Evolutionary conservation across 345 rosid species (phyloP).

Genomic region (Ailanthus altissimus): DNA sequence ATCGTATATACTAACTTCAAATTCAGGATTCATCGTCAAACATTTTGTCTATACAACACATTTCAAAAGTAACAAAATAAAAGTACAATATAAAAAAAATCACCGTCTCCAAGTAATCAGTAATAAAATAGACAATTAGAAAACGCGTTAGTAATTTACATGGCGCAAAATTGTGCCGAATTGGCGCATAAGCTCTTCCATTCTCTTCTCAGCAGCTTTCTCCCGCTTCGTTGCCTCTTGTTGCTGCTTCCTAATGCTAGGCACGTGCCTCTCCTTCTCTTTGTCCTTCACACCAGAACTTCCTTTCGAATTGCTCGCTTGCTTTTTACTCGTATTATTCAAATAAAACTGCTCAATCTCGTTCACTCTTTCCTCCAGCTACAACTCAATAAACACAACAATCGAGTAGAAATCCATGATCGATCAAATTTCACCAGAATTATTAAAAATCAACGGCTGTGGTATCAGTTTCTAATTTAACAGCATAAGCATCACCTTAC

Average conservation of each 20-base stretch:
- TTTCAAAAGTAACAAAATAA: not conserved
- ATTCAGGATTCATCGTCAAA: not conserved
- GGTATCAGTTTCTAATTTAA: not conserved
- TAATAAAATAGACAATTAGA: not conserved
- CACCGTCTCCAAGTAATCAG: not conserved
- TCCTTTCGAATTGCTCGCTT: slow-evolving; percentile 45
- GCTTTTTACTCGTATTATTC: slow-evolving; percentile 35
- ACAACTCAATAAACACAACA: slow-evolving; percentile 12
- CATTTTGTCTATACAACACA: not conserved
- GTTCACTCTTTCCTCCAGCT: slow-evolving; percentile 76
- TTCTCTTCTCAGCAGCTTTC: slow-evolving; percentile 84
- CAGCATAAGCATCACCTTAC: slow-evolving; percentile 25
- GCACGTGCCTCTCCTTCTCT: slow-evolving; percentile 54
- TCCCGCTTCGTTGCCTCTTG: slow-evolving; percentile 67
- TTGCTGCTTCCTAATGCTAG: slow-evolving; percentile 66
- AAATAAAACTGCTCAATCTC: slow-evolving; percentile 66
- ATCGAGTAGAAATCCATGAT: not conserved
- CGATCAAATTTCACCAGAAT: not conserved
- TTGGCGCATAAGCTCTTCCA: slow-evolving; percentile 91
- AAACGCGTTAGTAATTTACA: slow-evolving; percentile 27
- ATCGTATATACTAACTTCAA: not conserved
- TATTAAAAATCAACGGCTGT: not conserved
- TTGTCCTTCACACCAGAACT: slow-evolving; percentile 51
- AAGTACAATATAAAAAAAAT: not conserved
- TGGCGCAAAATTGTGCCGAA: slow-evolving; percentile 71